Evolutionary conservation across 768 basidiomycete species (phyloP).

Genomic region (Leccinum longicurvipes): DNA sequence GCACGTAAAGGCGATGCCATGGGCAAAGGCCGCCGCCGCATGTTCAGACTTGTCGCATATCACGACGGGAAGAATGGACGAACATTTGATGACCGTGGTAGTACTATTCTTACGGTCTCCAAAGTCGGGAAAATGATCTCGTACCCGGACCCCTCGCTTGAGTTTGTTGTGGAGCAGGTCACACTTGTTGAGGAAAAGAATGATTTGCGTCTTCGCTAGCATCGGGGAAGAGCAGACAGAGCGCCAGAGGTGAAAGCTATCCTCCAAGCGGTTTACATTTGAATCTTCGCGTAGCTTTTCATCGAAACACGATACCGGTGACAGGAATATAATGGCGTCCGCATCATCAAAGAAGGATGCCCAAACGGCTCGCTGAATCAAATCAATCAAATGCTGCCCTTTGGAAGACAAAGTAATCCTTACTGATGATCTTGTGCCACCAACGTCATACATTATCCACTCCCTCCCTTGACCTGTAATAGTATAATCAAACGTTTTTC

Average conservation of each 20-base stretch:
- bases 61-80: conserved; percentile 23
- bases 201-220: conserved; percentile 52
- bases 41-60: conserved; percentile 9
- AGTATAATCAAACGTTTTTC: neutral
- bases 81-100: conserved; percentile 67
- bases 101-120: conserved; percentile 72
- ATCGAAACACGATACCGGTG: conserved; percentile 74
- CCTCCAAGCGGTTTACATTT: conserved; percentile 69
- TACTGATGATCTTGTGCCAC: conserved; percentile 69
- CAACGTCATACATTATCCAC: conserved; percentile 82
- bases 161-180: conserved; percentile 74
- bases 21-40: neutral
- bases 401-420: conserved; percentile 7
- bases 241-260: conserved; percentile 73
- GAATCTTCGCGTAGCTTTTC: conserved; percentile 72
- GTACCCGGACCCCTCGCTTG: conserved; percentile 60
- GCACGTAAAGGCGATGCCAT: too few relatives aligned
- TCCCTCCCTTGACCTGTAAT: conserved; percentile 57
- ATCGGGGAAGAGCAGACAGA: conserved; percentile 69
- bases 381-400: neutral
- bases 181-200: conserved; percentile 63
- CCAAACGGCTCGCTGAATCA: conserved; percentile 64
- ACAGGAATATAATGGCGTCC: conserved; percentile 80
- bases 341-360: conserved; percentile 80
- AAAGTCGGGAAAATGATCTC: conserved; percentile 69